Evolutionary conservation across 2,329 filamentous ascomycete species (phyloP).

Genomic region (Penicillium psychrosexuale): DNA sequence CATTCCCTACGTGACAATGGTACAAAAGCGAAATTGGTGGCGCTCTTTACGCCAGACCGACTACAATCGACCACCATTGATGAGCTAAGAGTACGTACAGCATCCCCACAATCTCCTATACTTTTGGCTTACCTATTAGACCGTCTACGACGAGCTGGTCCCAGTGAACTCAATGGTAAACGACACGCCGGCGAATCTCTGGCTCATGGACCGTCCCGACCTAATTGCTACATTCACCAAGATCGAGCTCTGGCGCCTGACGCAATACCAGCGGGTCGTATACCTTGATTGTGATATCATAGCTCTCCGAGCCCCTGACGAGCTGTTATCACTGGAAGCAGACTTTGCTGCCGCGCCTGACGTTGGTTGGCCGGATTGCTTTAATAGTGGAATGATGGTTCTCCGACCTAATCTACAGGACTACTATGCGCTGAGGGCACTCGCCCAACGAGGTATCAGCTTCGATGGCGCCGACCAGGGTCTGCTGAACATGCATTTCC

Average conservation of each 20-base stretch:
- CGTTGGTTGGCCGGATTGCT: conserved; percentile 96
- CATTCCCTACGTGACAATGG: conserved; percentile 92
- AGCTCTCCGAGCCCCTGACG: conserved; percentile 84
- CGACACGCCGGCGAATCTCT: conserved; percentile 73
- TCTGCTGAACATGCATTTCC: conserved; percentile 91
- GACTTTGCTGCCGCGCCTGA: conserved; percentile 76
- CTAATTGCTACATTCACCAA: conserved; percentile 94
- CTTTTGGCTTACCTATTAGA: conserved; percentile 46
- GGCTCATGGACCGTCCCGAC: conserved; percentile 87
- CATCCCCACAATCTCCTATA: background rate
- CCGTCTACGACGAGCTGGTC: conserved; percentile 83
- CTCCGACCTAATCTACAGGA: conserved; percentile 81
- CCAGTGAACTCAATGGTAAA: conserved; percentile 79
- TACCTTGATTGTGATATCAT: conserved; percentile 94
- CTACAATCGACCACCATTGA: conserved; percentile 71
- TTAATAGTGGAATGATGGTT: conserved; percentile 98
- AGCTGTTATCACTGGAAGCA: conserved; percentile 71
- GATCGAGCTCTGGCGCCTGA: conserved; percentile 88
- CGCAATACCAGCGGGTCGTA: conserved; percentile 85
- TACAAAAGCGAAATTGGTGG: conserved; percentile 79
- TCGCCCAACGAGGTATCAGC: conserved; percentile 82
- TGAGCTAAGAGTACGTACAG: conserved; percentile 65
- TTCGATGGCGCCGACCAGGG: conserved; percentile 98
- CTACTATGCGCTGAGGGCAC: conserved; percentile 77
- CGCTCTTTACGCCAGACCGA: conserved; percentile 76